These are phyloP conservation scores for Rhynchospora pubera DNA, from an alignment of 176 grass and related monocot species.

Conservation along the genomic window DNA sequence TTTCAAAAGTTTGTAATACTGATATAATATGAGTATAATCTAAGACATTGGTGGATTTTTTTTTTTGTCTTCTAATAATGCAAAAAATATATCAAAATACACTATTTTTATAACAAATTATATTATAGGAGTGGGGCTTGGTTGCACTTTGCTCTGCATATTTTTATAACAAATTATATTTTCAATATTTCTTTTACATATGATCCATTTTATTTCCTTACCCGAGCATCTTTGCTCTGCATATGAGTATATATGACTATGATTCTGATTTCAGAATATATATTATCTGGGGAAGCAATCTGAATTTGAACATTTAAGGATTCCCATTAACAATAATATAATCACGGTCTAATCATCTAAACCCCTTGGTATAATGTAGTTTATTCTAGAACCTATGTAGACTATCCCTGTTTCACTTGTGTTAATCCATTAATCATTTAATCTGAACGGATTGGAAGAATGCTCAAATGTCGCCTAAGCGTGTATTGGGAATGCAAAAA, in stretches of 20 bases:
- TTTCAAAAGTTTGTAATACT: no score
- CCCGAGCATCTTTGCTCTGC: not conserved
- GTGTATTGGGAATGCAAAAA: slow-evolving; percentile 25
- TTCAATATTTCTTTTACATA: not conserved
- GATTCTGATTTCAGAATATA: not conserved
- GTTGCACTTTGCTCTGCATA: no score
- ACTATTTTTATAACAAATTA: not conserved
- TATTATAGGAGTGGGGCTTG: not conserved
- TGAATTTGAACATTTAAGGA: not conserved
- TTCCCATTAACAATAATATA: not conserved
- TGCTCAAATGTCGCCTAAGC: slow-evolving; percentile 20
- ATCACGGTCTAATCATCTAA: not conserved
- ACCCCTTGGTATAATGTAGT: not conserved
- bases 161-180: no score
- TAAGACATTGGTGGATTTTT: no score
- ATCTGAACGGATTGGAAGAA: slow-evolving; percentile 3
- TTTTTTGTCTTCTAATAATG: no score
- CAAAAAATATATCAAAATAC: no score
- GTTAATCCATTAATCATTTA: slow-evolving; percentile 14
- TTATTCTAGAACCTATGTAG: not conserved
- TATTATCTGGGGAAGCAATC: not conserved
- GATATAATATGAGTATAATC: no score
- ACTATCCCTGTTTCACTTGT: slow-evolving; percentile 14
- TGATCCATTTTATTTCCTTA: not conserved
- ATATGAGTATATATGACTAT: no score